A percentile compares a stretch with the other conserved stretches of the same genome.
These are phyloP conservation scores for Apiospora malaysiana DNA, from an alignment of 2,329 filamentous ascomycete species.

Conservation along the genomic window DNA sequence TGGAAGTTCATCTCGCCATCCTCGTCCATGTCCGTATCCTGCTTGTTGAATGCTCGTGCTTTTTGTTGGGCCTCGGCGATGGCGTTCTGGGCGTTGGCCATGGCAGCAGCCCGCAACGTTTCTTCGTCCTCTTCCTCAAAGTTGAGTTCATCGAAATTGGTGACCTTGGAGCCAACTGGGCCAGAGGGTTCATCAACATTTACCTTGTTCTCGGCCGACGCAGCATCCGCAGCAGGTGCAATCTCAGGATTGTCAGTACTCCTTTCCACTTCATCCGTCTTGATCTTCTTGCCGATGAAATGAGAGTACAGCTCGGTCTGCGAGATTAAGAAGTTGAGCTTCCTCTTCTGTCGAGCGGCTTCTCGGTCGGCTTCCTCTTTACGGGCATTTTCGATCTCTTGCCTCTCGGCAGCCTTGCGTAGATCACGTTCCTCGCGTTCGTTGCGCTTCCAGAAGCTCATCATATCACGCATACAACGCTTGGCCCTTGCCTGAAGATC, in stretches of 20 bases:
- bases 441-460: conserved; percentile 99
- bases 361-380: conserved; percentile 97
- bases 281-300: conserved; percentile 99
- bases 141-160: conserved; percentile 91
- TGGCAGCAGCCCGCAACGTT: conserved; percentile 79
- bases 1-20: conserved; percentile 99
- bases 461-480: conserved; percentile 99
- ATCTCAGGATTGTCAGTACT: conserved; percentile 84
- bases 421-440: conserved; percentile 96
- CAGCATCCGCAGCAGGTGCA: conserved; percentile 57
- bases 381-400: conserved; percentile 95
- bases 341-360: conserved; percentile 95
- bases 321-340: conserved; percentile 98
- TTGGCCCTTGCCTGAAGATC: conserved; percentile 96
- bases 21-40: conserved; percentile 74
- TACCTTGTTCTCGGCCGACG: conserved; percentile 47
- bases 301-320: conserved; percentile 99
- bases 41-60: conserved; percentile 89
- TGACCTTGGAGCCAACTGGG: conserved; percentile 72
- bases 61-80: conserved; percentile 94
- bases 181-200: conserved; percentile 60
- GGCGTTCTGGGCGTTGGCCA: conserved; percentile 95
- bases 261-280: conserved; percentile 92
- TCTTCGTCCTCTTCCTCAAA: conserved; percentile 96
- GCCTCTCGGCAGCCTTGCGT: conserved; percentile 90